Base-by-base conservation (phyloP, 495 filamentous ascomycete species). In the Lichenothelia convexa region DNA sequence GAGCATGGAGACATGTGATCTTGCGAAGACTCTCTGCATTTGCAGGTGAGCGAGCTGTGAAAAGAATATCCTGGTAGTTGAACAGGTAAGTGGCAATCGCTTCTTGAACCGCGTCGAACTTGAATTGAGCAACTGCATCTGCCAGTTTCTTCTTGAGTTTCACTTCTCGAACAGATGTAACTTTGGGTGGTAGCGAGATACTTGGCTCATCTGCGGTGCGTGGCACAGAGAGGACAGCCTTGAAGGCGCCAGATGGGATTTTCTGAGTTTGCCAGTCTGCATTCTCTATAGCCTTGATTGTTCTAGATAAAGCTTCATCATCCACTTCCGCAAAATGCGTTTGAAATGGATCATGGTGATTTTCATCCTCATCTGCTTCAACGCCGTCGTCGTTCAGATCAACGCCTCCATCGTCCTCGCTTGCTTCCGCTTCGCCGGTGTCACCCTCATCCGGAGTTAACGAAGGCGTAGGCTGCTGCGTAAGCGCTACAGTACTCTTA, bases 61-160 rank as follows among this genome's bases (percentile, higher is more conserved):
- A 86, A 8, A 93, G 57, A 11, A 91, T 39, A 51, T 95, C 87
- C 30, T 75, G 67, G 51, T 95, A 91, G 44, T 73, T 69, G 51
- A 91, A 80, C 2, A 80, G 58, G 30, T 66, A 54, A 0, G 71
- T 74, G 19, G 56, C 70, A 39, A 71, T 40, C 6, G 57, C 54
- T 44, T 64, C 58, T 43, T 80, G 68, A 1, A 66, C 36, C 9
- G 51, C 45, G 38, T 68, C 55, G 29, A 76, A 70, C 47, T 44
- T n/a, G n/a, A n/a, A n/a, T n/a, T n/a, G n/a, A n/a, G n/a, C n/a
- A n/a, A n/a, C n/a, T n/a, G n/a, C n/a, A n/a, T n/a, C n/a, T n/a
- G n/a, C n/a, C n/a, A n/a, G 60, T 40, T 63, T 64, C 32, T 70
- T 59, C 50, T n/a, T n/a, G n/a, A n/a, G n/a, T n/a, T n/a, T n/a